Conservation (phyloP, 2,329 filamentous ascomycete species). For the Paecilomyces formosus region DNA sequence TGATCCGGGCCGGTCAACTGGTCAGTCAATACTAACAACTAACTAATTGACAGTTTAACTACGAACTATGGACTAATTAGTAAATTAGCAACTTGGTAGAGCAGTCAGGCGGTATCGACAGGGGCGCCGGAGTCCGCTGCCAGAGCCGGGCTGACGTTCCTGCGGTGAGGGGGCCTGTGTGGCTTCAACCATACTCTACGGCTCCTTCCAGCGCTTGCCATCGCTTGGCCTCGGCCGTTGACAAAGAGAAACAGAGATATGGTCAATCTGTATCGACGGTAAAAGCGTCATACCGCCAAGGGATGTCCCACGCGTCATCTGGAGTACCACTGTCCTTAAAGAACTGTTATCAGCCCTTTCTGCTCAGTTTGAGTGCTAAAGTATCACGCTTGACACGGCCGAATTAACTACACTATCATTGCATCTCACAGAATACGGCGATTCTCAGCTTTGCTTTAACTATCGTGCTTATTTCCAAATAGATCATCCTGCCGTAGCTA, state of each 20-base stretch:
- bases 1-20: neutral
- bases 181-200: neutral
- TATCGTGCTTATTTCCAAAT: neutral
- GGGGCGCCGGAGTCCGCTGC: neutral
- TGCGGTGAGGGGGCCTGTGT: neutral
- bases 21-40: neutral
- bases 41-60: too few relatives aligned
- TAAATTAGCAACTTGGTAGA: too few relatives aligned
- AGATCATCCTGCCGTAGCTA: slow-evolving; percentile 4
- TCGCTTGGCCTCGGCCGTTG: slow-evolving; percentile 25
- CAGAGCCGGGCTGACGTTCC: neutral
- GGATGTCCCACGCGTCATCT: slow-evolving; percentile 1
- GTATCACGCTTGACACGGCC: neutral
- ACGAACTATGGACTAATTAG: too few relatives aligned
- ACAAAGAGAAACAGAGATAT: slow-evolving; percentile 19
- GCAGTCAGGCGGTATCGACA: neutral
- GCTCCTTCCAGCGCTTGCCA: slow-evolving; percentile 17
- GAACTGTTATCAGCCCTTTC: neutral
- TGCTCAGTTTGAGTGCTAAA: neutral
- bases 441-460: neutral
- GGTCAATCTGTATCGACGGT: slow-evolving; percentile 1
- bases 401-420: neutral
- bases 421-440: neutral
- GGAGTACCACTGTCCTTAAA: neutral
- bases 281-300: slow-evolving; percentile 2